Evolutionary conservation across 192 early-diverging fungal genomes (phyloP).

Genomic region (Backusella circina): DNA sequence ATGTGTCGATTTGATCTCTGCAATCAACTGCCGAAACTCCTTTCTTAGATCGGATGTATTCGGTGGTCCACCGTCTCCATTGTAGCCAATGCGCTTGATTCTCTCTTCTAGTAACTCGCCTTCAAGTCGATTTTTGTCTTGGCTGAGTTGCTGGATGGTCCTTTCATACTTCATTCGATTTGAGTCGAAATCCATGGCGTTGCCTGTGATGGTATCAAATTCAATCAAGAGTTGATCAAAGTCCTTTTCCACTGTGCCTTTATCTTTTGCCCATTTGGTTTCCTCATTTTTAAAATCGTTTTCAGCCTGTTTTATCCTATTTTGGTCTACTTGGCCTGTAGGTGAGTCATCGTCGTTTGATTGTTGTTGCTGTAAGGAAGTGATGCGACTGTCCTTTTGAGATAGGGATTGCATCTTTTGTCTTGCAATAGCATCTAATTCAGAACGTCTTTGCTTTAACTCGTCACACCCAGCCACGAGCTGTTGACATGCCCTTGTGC

Average conservation of each 20-base stretch:
- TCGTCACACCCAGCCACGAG: slow-evolving; percentile 9
- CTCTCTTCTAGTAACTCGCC: slow-evolving; percentile 32
- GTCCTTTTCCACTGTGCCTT: slow-evolving; percentile 25
- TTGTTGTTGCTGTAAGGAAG: slow-evolving; percentile 25
- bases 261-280: slow-evolving; percentile 17
- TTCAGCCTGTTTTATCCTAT: neutral
- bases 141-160: slow-evolving; percentile 24
- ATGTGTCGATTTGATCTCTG: slow-evolving; percentile 44
- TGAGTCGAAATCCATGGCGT: slow-evolving; percentile 38
- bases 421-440: slow-evolving; percentile 31
- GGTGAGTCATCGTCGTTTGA: neutral
- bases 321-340: neutral
- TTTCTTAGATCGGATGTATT: slow-evolving; percentile 45
- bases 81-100: slow-evolving; percentile 32
- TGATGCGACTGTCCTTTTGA: slow-evolving; percentile 31
- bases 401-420: slow-evolving; percentile 37
- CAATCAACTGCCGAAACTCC: slow-evolving; percentile 54
- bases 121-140: slow-evolving; percentile 27
- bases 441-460: neutral
- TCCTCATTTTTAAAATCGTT: neutral
- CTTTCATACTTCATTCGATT: slow-evolving; percentile 34
- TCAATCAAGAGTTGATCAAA: slow-evolving; percentile 40
- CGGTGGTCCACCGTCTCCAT: slow-evolving; percentile 14
- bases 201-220: slow-evolving; percentile 40
- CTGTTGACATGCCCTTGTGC: slow-evolving; percentile 4